These are phyloP conservation scores for Coemansia sp. DNA, from an alignment of 192 early-diverging fungal species.

Conservation along the genomic window DNA sequence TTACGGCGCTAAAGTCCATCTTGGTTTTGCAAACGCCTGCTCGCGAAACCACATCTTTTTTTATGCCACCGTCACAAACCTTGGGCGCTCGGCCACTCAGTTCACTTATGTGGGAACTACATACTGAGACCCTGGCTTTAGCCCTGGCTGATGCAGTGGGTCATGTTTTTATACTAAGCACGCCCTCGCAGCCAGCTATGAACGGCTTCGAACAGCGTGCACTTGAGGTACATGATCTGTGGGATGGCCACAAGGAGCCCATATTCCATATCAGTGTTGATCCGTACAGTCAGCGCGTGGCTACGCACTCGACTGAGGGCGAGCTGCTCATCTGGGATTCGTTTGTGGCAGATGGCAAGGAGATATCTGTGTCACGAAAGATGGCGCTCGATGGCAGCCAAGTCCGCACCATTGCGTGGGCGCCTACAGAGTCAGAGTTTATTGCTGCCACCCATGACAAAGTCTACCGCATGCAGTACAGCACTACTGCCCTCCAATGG, in stretches of 20 bases:
- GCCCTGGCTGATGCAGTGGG: constrained; percentile 37
- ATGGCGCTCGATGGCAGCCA: constrained; percentile 44
- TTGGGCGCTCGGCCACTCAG: neutral
- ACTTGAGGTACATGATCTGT: constrained; percentile 22
- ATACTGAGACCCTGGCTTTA: neutral
- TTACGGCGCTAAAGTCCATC: neutral
- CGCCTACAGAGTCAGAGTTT: constrained; percentile 46
- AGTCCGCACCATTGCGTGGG: constrained; percentile 52
- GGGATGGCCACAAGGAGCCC: constrained; percentile 50
- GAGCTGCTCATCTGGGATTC: constrained; percentile 53
- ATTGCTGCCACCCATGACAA: constrained; percentile 42
- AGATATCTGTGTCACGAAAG: constrained; percentile 21
- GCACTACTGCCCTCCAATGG: constrained; percentile 24
- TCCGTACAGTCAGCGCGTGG: constrained; percentile 46
- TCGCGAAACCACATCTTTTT: neutral
- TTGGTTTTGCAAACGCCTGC: constrained; percentile 11
- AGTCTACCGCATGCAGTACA: constrained; percentile 39
- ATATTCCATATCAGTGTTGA: constrained; percentile 55
- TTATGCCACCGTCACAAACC: neutral
- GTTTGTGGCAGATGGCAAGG: constrained; percentile 5
- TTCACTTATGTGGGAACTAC: constrained; percentile 1
- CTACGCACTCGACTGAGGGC: constrained; percentile 45
- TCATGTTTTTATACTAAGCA: constrained; percentile 30
- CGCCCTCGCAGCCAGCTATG: neutral
- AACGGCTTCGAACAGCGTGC: neutral